These are phyloP conservation scores for Crithidia expoeki DNA, from an alignment of 208 protist species.

Conservation along the genomic window DNA sequence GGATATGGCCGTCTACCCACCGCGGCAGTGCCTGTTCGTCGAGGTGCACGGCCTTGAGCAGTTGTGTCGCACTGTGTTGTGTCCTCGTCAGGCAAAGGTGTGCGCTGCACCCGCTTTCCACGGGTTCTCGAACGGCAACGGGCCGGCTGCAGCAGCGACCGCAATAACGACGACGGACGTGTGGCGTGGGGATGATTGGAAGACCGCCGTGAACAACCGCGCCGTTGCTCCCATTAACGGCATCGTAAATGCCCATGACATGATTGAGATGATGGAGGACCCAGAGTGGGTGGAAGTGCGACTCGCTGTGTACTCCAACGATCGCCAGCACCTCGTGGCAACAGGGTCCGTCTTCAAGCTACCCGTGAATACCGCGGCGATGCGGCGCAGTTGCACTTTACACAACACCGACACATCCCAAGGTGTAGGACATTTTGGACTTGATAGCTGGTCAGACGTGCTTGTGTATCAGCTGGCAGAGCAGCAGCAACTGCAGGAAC, in stretches of 20 bases:
- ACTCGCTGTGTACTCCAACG: conserved; percentile 23
- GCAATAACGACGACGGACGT: background rate
- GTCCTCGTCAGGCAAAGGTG: background rate
- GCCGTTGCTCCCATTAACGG: background rate
- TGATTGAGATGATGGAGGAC: background rate
- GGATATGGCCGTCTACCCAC: conserved; percentile 22
- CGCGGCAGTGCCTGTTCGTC: conserved; percentile 31
- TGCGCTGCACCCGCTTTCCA: background rate
- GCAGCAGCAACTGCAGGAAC: background rate
- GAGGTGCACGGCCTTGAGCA: conserved; percentile 20
- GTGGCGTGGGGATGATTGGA: conserved; percentile 4
- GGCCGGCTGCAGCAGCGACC: background rate
- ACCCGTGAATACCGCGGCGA: conserved; percentile 19
- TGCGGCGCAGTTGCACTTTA: conserved; percentile 8
- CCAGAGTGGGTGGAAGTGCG: conserved; percentile 30
- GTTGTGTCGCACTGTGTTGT: conserved; percentile 15
- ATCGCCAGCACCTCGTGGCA: conserved; percentile 25
- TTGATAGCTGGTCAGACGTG: conserved; percentile 43
- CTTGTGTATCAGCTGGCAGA: conserved; percentile 30
- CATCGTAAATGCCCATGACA: background rate
- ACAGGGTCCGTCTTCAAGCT: conserved; percentile 26
- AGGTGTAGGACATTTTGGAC: conserved; percentile 12
- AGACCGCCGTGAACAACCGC: background rate
- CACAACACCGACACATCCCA: background rate
- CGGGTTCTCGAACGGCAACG: background rate